Percentiles rank a stretch among this genome's conserved stretches.
phyloP scores from a whole-genome alignment of 192 early-diverging fungal species.

The Oehlia diaphana region DNA sequence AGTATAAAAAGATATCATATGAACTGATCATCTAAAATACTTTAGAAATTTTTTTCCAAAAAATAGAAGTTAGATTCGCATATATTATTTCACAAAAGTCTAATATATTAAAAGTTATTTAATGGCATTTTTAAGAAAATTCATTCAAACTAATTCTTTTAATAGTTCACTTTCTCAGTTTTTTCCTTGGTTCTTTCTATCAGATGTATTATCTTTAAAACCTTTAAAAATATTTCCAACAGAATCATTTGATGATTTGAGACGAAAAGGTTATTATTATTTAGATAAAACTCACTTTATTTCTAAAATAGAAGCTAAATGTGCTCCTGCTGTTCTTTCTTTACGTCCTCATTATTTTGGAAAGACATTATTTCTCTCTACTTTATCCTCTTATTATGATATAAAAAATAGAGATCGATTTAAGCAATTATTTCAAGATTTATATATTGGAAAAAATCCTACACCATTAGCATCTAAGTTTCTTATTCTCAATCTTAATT shows the following conservation, averaged over 20 bases:
- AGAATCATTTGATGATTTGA: constrained; percentile 18
- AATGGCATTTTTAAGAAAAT: too few species aligned
- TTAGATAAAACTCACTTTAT: constrained; percentile 23
- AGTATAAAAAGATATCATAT: too few species aligned
- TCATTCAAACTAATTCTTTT: too few species aligned
- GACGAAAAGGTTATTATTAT: background rate
- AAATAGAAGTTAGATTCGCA: too few species aligned
- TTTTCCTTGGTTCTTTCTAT: too few species aligned
- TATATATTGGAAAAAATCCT: constrained; percentile 20
- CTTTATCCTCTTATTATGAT: constrained; percentile 22
- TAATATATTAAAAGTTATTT: too few species aligned
- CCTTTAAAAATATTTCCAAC: constrained; percentile 26
- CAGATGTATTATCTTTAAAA: background rate
- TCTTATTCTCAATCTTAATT: constrained; percentile 15
- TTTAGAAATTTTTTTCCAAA: too few species aligned
- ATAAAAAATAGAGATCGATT: constrained; percentile 20
- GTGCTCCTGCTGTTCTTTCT: background rate
- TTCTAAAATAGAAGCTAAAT: constrained; percentile 18
- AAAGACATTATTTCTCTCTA: constrained; percentile 26
- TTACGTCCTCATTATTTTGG: constrained; percentile 3
- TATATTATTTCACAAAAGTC: too few species aligned
- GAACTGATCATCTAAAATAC: too few species aligned
- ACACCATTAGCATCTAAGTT: constrained; percentile 23
- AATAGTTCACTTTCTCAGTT: too few species aligned
- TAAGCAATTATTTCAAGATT: constrained; percentile 6